Evolutionary conservation across 192 early-diverging fungal species (phyloP).

Genomic region (Coemansia biformis): DNA sequence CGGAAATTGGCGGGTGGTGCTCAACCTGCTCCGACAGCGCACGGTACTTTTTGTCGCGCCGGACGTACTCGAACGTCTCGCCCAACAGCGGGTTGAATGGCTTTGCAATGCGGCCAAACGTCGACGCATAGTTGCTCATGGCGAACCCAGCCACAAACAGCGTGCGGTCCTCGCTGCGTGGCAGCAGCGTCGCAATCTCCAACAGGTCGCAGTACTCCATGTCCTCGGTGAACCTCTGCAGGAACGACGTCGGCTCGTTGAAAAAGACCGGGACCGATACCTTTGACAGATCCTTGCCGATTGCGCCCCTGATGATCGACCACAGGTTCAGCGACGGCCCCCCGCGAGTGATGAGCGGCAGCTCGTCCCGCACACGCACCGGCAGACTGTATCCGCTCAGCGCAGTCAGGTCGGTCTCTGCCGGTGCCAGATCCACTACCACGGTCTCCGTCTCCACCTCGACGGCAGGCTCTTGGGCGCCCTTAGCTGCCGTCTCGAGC

Average conservation of each 20-base stretch:
- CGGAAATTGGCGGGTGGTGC: conserved; percentile 87
- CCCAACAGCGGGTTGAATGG: conserved; percentile 89
- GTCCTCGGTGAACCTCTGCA: conserved; percentile 83
- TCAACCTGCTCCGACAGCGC: conserved; percentile 84
- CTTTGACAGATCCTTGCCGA: conserved; percentile 80
- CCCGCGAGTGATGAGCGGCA: conserved; percentile 50
- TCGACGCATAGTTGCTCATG: conserved; percentile 81
- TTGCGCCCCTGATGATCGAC: conserved; percentile 81
- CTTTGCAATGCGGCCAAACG: conserved; percentile 74
- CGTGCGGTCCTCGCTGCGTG: conserved; percentile 59
- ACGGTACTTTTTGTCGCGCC: conserved; percentile 70
- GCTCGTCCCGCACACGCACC: conserved; percentile 31
- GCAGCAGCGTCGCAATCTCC: conserved; percentile 61
- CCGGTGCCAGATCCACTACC: too few relatives aligned
- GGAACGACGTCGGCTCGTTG: conserved; percentile 80
- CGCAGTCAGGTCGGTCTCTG: conserved; percentile 21
- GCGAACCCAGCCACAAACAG: conserved; percentile 82
- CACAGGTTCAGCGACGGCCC: conserved; percentile 72
- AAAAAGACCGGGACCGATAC: conserved; percentile 85
- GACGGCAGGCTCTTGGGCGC: too few relatives aligned
- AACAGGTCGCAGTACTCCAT: conserved; percentile 82
- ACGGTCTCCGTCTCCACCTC: too few relatives aligned
- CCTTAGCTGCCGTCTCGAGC: too few relatives aligned
- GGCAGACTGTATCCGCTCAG: conserved; percentile 35
- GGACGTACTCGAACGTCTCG: conserved; percentile 83